These are phyloP conservation scores for Anthracocystis setariae DNA, from an alignment of 1,284 basidiomycete genomes.

Conservation along the genomic window DNA sequence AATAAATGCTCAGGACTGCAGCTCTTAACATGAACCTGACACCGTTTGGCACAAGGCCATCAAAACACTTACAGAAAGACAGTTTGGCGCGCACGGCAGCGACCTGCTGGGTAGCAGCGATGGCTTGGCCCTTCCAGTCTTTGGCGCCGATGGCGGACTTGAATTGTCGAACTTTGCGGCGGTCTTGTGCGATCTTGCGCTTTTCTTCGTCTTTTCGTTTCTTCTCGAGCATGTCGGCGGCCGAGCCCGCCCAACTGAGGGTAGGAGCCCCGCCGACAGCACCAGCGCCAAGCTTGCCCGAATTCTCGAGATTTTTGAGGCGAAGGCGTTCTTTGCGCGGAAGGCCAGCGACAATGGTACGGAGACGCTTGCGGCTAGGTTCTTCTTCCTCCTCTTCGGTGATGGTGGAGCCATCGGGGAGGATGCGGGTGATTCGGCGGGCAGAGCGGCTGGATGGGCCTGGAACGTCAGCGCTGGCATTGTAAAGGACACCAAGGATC, in stretches of 20 bases:
- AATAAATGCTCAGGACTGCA: conserved; percentile 32
- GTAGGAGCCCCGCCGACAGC: conserved; percentile 32
- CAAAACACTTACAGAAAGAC: conserved; percentile 49
- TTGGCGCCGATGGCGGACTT: conserved; percentile 61
- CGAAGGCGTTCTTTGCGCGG: conserved; percentile 59
- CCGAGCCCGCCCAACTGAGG: conserved; percentile 65
- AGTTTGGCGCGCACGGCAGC: conserved; percentile 47
- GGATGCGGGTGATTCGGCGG: conserved; percentile 44
- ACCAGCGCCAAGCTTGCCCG: conserved; percentile 40
- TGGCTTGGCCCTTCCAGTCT: conserved; percentile 58
- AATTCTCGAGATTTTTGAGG: conserved; percentile 59
- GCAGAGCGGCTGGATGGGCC: conserved; percentile 49
- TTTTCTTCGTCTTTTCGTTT: conserved; percentile 67
- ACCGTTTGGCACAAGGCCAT: conserved; percentile 10
- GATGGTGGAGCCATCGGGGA: conserved; percentile 41
- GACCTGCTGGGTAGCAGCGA: conserved; percentile 52
- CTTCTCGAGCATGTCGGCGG: conserved; percentile 66
- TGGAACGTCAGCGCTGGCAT: conserved; percentile 63
- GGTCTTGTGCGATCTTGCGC: conserved; percentile 61
- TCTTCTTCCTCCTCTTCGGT: conserved; percentile 53
- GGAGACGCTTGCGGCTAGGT: conserved; percentile 63
- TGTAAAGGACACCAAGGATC: conserved; percentile 69
- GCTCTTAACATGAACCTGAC: conserved; percentile 17
- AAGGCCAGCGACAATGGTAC: conserved; percentile 58
- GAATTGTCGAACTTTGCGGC: conserved; percentile 58